phyloP scores from a whole-genome alignment of 2,329 filamentous ascomycete genomes.

The Cercospora zeina region DNA sequence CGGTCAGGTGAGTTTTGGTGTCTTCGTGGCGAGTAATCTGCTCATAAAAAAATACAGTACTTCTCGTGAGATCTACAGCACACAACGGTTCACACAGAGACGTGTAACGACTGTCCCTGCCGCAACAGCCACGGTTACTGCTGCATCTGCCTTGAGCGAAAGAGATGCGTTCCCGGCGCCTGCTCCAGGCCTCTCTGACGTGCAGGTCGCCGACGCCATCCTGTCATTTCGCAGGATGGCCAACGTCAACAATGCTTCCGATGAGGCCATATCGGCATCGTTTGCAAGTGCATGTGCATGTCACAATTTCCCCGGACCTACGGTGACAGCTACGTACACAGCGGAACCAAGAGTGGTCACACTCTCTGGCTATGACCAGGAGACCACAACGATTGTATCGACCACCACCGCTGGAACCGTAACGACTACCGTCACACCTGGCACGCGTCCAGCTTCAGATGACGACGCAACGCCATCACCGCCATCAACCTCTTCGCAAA shows the following conservation, averaged over 20 bases:
- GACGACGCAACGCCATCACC: slow-evolving; percentile 13
- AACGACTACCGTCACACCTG: slow-evolving; percentile 29
- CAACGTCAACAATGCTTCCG: slow-evolving; percentile 20
- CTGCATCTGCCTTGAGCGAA: slow-evolving; percentile 19
- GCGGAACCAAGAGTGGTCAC: slow-evolving; percentile 27
- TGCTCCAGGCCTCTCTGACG: slow-evolving; percentile 9
- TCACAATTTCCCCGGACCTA: slow-evolving; percentile 31
- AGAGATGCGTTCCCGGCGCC: slow-evolving; percentile 29
- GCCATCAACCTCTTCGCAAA: slow-evolving; percentile 8
- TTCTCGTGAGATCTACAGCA: slow-evolving; percentile 26
- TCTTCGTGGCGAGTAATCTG: not conserved
- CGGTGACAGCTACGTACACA: slow-evolving; percentile 36
- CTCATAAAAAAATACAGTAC: slow-evolving; percentile 25
- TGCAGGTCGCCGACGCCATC: slow-evolving; percentile 20
- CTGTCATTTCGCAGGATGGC: slow-evolving; percentile 27
- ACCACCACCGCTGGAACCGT: slow-evolving; percentile 23
- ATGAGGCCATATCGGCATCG: slow-evolving; percentile 28
- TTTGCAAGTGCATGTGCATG: slow-evolving; percentile 42
- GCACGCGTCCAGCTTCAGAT: slow-evolving; percentile 26
- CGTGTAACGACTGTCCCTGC: slow-evolving; percentile 29
- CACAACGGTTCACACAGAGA: slow-evolving; percentile 28
- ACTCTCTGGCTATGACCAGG: slow-evolving; percentile 26
- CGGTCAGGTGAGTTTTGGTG: slow-evolving; percentile 32
- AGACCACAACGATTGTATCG: slow-evolving; percentile 27
- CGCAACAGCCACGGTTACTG: slow-evolving; percentile 32